Evolutionary conservation across 1,284 basidiomycete species (phyloP), one percentile per base, ranked within the genome.

Genomic region (Phylloporus sp.): DNA sequence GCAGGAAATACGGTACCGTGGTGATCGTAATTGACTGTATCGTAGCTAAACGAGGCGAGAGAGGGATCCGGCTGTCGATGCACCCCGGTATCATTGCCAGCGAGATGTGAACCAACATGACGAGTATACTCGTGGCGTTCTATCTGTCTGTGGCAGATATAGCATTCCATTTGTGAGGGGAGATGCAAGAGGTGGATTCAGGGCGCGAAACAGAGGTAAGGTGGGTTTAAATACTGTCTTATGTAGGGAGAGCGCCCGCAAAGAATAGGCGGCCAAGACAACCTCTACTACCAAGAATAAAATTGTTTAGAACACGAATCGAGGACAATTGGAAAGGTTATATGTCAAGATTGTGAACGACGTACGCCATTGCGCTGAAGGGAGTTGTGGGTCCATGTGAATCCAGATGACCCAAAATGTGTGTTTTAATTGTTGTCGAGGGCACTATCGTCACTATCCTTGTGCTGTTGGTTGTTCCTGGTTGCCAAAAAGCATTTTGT

Each of bases 101-200:
- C 22, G 39, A 56, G 47, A 49, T 68, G 64, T 18, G 63, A 69
- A 34, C 52, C 51, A 52, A 72, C 22, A 60, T 71, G 70, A 15
- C 13, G 57, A 10, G 29, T 54, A 42, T 64, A 72, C 24, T 72
- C 52, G 47, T 60, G 29, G 26, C 26, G 62, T 40, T 60, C 2
- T 37, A 71, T 8, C 20, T 15, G 10, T n/a, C 32, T 18, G 40
- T 64, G 51, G 44, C 70, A 71, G 31, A 67, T 61, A 46, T 64
- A 57, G 31, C 70, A 71, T 58, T 64, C 52, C 61, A 68, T 70
- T 37, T 39, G 26, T 4, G 10, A 42, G 34, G 49, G 28, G 34
- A n/a, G 24, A 26, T 32, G 56, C 2, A 34, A 29, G 28, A 39
- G 26, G 34, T 26, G 46, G 13, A 17, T 31, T 24, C 32, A n/a